A percentile compares a stretch with the other conserved stretches of the same genome.
Evolutionary conservation across 1,139 yeast species (phyloP).

Genomic region (Williopsis jadinii): DNA sequence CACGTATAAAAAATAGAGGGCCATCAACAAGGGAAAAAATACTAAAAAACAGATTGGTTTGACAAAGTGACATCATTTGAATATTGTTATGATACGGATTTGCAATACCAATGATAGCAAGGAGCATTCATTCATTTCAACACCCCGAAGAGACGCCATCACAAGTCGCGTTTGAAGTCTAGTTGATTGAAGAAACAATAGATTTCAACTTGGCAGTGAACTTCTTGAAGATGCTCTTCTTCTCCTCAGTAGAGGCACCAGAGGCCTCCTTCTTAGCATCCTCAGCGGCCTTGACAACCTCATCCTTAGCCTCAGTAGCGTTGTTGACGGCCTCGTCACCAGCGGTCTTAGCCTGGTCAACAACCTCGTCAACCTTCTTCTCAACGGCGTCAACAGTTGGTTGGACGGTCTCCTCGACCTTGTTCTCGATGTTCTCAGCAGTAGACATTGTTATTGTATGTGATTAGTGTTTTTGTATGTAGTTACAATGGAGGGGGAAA

Average conservation of each 20-base stretch:
- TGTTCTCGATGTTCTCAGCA: conserved; percentile 17
- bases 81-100: no score
- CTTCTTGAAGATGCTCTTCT: conserved; percentile 46
- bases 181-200: conserved; percentile 12
- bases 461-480: background rate
- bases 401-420: conserved; percentile 18
- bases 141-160: no score
- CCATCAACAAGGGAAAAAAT: background rate
- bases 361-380: conserved; percentile 15
- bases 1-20: background rate
- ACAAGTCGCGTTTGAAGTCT: background rate
- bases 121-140: background rate
- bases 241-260: conserved; percentile 24
- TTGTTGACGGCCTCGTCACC: conserved; percentile 8
- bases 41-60: no score
- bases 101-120: background rate
- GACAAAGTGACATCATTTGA: no score
- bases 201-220: conserved; percentile 42
- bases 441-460: conserved; percentile 10
- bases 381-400: conserved; percentile 13
- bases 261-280: conserved; percentile 10
- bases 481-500: background rate
- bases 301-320: conserved; percentile 8
- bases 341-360: conserved; percentile 11
- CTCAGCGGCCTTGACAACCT: conserved; percentile 4